Percentiles rank a stretch among this genome's conserved stretches.
phyloP scores from a whole-genome alignment of 768 basidiomycete species.

The Amanita exitialis region DNA sequence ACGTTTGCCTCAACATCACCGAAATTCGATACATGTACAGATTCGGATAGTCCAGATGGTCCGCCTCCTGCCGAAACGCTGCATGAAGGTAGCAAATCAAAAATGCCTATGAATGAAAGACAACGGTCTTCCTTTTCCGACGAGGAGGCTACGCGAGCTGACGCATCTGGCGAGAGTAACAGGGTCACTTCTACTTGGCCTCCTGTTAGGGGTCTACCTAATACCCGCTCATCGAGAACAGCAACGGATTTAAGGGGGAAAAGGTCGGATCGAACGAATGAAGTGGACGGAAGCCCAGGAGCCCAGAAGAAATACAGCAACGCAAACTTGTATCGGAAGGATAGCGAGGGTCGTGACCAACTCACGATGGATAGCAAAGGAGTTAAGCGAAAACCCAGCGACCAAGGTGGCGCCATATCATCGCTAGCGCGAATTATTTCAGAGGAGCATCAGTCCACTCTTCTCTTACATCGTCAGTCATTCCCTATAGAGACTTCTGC shows the following conservation, averaged over 20 bases:
- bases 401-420: no score
- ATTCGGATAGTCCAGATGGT: constrained; percentile 8
- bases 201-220: constrained; percentile 11
- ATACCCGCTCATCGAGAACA: neutral
- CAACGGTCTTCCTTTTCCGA: neutral
- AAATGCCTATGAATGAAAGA: neutral
- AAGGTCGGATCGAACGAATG: neutral
- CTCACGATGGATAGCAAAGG: no score
- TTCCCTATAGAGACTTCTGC: no score
- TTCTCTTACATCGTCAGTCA: no score
- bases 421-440: no score
- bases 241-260: neutral
- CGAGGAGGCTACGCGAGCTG: neutral
- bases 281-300: neutral
- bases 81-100: neutral
- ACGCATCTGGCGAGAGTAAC: neutral
- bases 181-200: constrained; percentile 14
- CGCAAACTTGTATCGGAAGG: neutral
- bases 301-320: neutral
- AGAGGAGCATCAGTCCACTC: no score
- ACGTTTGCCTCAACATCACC: constrained; percentile 12
- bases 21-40: constrained; percentile 1
- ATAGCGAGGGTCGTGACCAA: neutral
- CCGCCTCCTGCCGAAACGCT: neutral
- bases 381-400: neutral